Conservation (phyloP, 192 early-diverging fungal genomes). For the Rhizophagus sp. region DNA sequence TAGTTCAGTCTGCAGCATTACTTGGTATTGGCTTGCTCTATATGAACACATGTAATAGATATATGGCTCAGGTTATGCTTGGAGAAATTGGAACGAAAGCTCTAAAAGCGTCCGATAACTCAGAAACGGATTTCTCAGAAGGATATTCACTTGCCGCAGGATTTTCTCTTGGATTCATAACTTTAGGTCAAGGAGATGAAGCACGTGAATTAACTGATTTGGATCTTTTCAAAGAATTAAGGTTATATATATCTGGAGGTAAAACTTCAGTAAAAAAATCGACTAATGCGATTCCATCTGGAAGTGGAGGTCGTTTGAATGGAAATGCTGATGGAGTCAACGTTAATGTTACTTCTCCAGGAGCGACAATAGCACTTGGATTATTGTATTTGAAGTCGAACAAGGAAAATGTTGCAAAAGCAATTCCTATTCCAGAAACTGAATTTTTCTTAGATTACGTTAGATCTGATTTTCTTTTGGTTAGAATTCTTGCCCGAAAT, state of each 20-base stretch:
- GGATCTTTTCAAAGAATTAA: constrained; percentile 56
- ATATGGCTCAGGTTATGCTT: constrained; percentile 75
- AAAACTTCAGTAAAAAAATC: constrained; percentile 22
- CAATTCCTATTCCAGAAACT: constrained; percentile 63
- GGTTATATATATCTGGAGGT: constrained; percentile 57
- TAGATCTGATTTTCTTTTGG: constrained; percentile 70
- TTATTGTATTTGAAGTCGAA: constrained; percentile 84
- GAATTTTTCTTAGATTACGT: constrained; percentile 62
- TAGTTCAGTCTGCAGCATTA: constrained; percentile 68
- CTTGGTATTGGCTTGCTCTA: constrained; percentile 80
- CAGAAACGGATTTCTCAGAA: constrained; percentile 47
- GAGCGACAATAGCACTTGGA: constrained; percentile 80
- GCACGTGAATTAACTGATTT: constrained; percentile 55
- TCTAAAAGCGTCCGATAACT: constrained; percentile 23
- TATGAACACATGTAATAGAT: constrained; percentile 65
- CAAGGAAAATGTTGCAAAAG: constrained; percentile 63
- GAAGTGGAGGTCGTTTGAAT: not conserved
- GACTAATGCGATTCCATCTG: not conserved
- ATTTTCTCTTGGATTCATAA: constrained; percentile 82
- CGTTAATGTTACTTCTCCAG: constrained; percentile 55
- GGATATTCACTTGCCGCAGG: constrained; percentile 79
- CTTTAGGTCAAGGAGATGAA: constrained; percentile 62
- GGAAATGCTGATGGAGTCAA: constrained; percentile 33
- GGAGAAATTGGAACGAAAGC: constrained; percentile 55
- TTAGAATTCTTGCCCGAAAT: constrained; percentile 66